Base-by-base conservation (phyloP, 257 asterid genomes). In the Solanum piurae region DNA sequence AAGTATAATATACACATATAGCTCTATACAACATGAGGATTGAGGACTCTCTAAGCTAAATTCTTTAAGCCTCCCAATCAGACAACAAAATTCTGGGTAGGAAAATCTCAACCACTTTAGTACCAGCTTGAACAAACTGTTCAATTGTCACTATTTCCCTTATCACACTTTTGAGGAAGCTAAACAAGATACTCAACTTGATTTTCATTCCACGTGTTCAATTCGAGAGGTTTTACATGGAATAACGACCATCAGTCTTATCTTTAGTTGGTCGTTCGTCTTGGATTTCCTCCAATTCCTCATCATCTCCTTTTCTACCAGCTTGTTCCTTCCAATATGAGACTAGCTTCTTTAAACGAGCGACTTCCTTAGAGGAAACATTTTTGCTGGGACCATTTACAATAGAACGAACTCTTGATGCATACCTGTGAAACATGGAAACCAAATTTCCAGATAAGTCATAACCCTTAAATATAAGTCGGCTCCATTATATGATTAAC, bases 271-370 rank as follows among this genome's bases (percentile, higher is more conserved):
- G 36, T 88, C 94, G 92, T 88, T 96, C 98, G 5, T 97, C 98
- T 90, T 90, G 98, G 89, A 97, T 90, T 93, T 95, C 99, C 89
- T 96, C 99, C 12, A 95, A 89, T 7, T 96, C 99, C 87, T 97
- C 99, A 0, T 94, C 98, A 13, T 95, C 99, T 10, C 94, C 95
- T 88, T 88, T 93, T 83, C 93, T 95, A 27, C 99, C 99, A 1
- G 96, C 99, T 87, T 95, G 98, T 89, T 93, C 99, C 87, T 97
- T 97, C 99, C 99, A 97, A 83, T 94, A 92, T 2, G 93, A 95
- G 46, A 96, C 92, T 69, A 95, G 86, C 90, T 92, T 97, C 98
- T 94, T 96, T 62, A 95, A 74, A 62, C 98, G 99, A 84, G 96
- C 98, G 72, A 97, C 98, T 91, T 97, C 99, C 91, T 96, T 97